phyloP scores from a whole-genome alignment of 371 early-diverging fungal genomes.

The Actinomortierella ambigua region DNA sequence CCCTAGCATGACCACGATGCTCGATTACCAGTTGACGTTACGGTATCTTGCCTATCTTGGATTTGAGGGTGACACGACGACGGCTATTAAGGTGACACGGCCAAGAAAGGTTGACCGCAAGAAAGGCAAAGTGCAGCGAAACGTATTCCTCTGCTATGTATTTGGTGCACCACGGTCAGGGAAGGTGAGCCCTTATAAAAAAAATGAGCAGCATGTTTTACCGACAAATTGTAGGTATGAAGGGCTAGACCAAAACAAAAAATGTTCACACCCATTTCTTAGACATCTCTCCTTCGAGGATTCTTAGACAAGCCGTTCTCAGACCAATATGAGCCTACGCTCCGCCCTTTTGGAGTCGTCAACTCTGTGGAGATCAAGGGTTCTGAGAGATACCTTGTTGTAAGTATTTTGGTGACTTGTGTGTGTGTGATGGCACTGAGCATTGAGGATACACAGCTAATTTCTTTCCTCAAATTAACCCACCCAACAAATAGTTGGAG shows the following conservation, averaged over 20 bases:
- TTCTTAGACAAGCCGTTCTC: conserved; percentile 85
- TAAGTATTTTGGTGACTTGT: conserved; percentile 38
- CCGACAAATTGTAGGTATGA: neutral
- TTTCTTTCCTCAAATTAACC: conserved; percentile 2
- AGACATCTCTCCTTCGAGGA: conserved; percentile 83
- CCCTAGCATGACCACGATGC: conserved; percentile 89
- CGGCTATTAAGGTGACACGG: conserved; percentile 70
- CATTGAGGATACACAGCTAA: neutral
- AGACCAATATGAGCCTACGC: conserved; percentile 77
- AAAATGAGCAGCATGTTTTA: neutral
- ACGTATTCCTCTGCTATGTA: conserved; percentile 91
- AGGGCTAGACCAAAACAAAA: neutral
- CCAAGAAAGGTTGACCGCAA: conserved; percentile 72
- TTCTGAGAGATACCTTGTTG: conserved; percentile 91
- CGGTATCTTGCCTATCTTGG: conserved; percentile 96
- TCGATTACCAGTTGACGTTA: conserved; percentile 87
- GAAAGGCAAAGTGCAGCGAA: conserved; percentile 84
- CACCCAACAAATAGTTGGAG: conserved; percentile 69
- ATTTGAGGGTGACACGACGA: conserved; percentile 80
- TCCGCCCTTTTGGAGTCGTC: conserved; percentile 79
- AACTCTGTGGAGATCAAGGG: conserved; percentile 95
- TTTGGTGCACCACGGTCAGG: conserved; percentile 94
- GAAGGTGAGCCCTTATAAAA: conserved; percentile 64
- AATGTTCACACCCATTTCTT: conserved; percentile 1
- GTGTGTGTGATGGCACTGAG: neutral